A percentile compares a stretch with the other conserved stretches of the same genome.
Evolutionary conservation across 2,329 filamentous ascomycete genomes (phyloP).

Genomic region (Fusarium nurragi): DNA sequence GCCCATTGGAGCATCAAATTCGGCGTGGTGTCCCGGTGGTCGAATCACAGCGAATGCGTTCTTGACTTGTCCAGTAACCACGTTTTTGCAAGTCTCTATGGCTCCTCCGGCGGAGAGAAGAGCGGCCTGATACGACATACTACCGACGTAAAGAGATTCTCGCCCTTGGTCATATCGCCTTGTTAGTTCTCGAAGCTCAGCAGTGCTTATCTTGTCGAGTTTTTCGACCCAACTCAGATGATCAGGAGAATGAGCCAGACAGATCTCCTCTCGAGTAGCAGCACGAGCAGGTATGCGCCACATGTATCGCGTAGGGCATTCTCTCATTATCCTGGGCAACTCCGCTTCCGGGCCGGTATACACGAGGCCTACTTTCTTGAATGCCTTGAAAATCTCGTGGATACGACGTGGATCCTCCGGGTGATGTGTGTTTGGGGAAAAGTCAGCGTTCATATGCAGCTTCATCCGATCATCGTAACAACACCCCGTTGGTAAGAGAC

Average conservation of each 20-base stretch:
- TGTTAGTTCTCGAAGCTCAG: slow-evolving; percentile 75
- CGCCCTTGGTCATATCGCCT: slow-evolving; percentile 68
- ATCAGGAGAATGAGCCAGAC: slow-evolving; percentile 77
- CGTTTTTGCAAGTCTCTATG: slow-evolving; percentile 95
- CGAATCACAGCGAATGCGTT: slow-evolving; percentile 96
- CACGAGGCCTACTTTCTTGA: slow-evolving; percentile 83
- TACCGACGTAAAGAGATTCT: slow-evolving; percentile 85
- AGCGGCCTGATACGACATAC: slow-evolving; percentile 81
- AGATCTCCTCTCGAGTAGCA: slow-evolving; percentile 83
- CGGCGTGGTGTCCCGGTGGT: slow-evolving; percentile 94
- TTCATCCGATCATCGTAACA: slow-evolving; percentile 97
- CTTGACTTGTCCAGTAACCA: slow-evolving; percentile 83
- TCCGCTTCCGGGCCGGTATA: slow-evolving; percentile 68
- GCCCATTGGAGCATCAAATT: slow-evolving; percentile 84
- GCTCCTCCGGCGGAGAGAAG: slow-evolving; percentile 89
- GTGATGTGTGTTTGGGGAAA: slow-evolving; percentile 78
- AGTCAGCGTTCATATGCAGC: slow-evolving; percentile 87
- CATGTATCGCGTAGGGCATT: slow-evolving; percentile 69
- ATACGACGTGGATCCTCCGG: slow-evolving; percentile 95
- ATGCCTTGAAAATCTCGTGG: slow-evolving; percentile 89
- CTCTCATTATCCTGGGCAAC: slow-evolving; percentile 60
- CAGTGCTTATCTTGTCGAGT: slow-evolving; percentile 63
- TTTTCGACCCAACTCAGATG: slow-evolving; percentile 82
- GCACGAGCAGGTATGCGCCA: slow-evolving; percentile 81
- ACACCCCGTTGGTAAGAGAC: slow-evolving; percentile 74